These are phyloP conservation scores for Thielaviopsis populi DNA, from an alignment of 2,329 filamentous ascomycete genomes.

Conservation along the genomic window DNA sequence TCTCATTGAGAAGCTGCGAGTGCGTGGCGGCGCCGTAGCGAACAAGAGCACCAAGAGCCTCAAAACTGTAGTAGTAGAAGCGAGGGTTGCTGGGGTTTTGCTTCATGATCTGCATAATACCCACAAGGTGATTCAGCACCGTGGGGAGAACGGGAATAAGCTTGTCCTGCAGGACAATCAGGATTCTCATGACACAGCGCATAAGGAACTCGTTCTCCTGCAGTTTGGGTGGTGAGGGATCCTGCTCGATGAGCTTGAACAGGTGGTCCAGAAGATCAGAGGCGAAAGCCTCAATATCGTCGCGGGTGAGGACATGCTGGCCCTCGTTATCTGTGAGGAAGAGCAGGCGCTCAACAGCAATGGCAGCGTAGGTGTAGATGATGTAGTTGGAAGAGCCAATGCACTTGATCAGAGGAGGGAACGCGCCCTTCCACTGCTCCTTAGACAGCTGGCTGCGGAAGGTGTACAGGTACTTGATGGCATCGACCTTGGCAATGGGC, in stretches of 20 bases:
- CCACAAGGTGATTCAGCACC: slow-evolving; percentile 70
- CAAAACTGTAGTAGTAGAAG: slow-evolving; percentile 98
- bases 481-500: slow-evolving; percentile 87
- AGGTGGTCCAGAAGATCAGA: slow-evolving; percentile 80
- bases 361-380: slow-evolving; percentile 92
- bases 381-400: slow-evolving; percentile 84
- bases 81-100: slow-evolving; percentile 92
- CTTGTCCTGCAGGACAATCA: slow-evolving; percentile 83
- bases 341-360: slow-evolving; percentile 85
- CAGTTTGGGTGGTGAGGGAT: slow-evolving; percentile 73
- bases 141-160: slow-evolving; percentile 58
- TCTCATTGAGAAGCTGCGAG: slow-evolving; percentile 59
- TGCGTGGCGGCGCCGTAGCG: slow-evolving; percentile 48
- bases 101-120: slow-evolving; percentile 82
- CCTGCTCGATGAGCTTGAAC: slow-evolving; percentile 79
- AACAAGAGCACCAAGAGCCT: slow-evolving; percentile 80
- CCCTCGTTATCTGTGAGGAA: slow-evolving; percentile 65
- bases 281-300: slow-evolving; percentile 64
- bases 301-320: slow-evolving; percentile 63
- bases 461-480: slow-evolving; percentile 93
- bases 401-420: slow-evolving; percentile 82
- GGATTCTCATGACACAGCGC: slow-evolving; percentile 94
- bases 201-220: slow-evolving; percentile 99
- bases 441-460: slow-evolving; percentile 91
- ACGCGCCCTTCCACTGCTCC: slow-evolving; percentile 79